Percentiles rank a stretch among this genome's conserved stretches.
phyloP scores from a whole-genome alignment of 139 green algal genomes.

The Axilococcus clingmanii region DNA sequence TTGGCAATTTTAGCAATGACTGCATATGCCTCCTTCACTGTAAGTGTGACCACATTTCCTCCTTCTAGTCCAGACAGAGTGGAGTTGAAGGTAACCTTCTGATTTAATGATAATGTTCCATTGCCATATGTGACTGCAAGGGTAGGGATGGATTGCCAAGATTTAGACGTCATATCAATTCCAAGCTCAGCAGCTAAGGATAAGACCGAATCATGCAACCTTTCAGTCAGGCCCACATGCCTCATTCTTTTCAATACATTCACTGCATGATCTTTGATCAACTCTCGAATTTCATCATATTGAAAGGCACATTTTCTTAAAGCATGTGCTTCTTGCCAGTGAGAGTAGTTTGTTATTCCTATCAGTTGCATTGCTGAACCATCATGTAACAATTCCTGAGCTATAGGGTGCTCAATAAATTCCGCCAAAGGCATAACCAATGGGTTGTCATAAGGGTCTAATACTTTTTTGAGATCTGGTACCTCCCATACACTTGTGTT shows the following conservation, averaged over 20 bases:
- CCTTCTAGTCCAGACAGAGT: constrained; percentile 7
- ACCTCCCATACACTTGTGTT: constrained; percentile 17
- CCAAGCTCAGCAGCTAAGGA: constrained; percentile 37
- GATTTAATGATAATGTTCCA: not conserved
- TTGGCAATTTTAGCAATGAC: not conserved
- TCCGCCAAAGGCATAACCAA: constrained; percentile 65
- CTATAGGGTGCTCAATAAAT: constrained; percentile 60
- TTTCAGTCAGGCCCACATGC: constrained; percentile 65
- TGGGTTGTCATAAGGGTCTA: constrained; percentile 75
- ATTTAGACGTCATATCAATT: not conserved
- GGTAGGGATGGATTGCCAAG: not conserved
- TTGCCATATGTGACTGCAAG: constrained; percentile 1
- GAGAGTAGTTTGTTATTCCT: constrained; percentile 72
- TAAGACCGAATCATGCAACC: constrained; percentile 41
- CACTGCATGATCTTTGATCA: constrained; percentile 33
- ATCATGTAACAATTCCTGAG: constrained; percentile 70
- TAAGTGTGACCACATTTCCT: not conserved
- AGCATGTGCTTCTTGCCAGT: constrained; percentile 41
- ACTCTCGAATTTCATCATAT: not conserved
- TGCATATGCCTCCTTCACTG: not conserved
- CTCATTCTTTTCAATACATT: constrained; percentile 33
- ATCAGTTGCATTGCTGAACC: constrained; percentile 67
- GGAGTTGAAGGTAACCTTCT: constrained; percentile 1
- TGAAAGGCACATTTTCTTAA: constrained; percentile 44
- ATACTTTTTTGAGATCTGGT: constrained; percentile 16